Conservation (phyloP, 2,329 filamentous ascomycete species). For the Trichophyton benhamiae region DNA sequence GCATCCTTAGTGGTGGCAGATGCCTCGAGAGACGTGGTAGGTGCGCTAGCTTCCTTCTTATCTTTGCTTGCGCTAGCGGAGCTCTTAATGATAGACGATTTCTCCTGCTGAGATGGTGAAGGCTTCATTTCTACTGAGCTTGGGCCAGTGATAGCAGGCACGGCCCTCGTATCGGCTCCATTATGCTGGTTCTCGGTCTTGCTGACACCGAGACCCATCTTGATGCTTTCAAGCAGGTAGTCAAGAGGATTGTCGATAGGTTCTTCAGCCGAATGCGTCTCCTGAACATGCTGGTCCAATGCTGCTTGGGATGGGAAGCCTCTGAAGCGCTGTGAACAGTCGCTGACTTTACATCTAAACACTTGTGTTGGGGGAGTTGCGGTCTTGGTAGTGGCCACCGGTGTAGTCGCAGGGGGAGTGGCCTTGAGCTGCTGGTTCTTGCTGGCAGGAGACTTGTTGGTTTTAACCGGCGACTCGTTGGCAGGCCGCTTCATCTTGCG, state of each 20-base stretch:
- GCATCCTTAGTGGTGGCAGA: conserved; percentile 19
- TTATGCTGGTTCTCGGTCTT: conserved; percentile 28
- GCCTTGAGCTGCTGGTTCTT: conserved; percentile 18
- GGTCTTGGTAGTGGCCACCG: conserved; percentile 33
- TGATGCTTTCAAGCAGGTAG: conserved; percentile 44
- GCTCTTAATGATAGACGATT: conserved; percentile 16
- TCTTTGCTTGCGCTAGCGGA: conserved; percentile 19
- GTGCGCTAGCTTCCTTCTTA: conserved; percentile 16
- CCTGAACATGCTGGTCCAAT: conserved; percentile 43
- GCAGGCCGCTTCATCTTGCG: conserved; percentile 40
- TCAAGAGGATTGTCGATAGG: conserved; percentile 43
- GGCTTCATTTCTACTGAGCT: conserved; percentile 23
- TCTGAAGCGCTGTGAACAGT: conserved; percentile 42
- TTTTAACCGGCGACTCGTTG: conserved; percentile 13
- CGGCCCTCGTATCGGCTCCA: conserved; percentile 10
- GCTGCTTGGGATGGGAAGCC: conserved; percentile 45
- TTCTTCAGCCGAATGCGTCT: conserved; percentile 40
- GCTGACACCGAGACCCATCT: conserved; percentile 33
- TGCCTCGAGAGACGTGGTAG: conserved; percentile 2
- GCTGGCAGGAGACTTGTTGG: conserved; percentile 18
- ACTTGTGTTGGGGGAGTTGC: conserved; percentile 29
- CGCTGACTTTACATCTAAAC: conserved; percentile 42
- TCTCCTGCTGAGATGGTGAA: conserved; percentile 21
- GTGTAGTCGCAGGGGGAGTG: conserved; percentile 26
- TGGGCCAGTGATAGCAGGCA: conserved; percentile 16